Evolutionary conservation across 1,284 basidiomycete genomes (phyloP).

Genomic region (Tylopilus sp.): DNA sequence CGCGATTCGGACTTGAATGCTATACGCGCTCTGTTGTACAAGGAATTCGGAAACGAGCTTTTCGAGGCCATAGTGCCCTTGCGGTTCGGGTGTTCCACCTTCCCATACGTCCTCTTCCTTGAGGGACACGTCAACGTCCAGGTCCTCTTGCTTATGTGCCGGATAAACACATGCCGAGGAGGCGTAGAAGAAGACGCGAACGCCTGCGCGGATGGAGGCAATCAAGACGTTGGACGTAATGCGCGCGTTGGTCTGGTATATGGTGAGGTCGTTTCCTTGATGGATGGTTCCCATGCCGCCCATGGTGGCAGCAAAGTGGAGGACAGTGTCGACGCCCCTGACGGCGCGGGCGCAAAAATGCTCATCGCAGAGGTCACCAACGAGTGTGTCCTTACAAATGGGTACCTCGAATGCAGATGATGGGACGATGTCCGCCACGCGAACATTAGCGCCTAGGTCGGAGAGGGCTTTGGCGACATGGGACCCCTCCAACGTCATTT

Average conservation of each 20-base stretch:
- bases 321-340: conserved; percentile 40
- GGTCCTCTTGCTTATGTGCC: conserved; percentile 37
- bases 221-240: conserved; percentile 49
- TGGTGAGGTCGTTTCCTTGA: conserved; percentile 43
- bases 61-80: conserved; percentile 58
- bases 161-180: conserved; percentile 62
- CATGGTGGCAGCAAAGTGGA: conserved; percentile 60
- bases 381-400: conserved; percentile 37
- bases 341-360: conserved; percentile 39
- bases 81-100: conserved; percentile 39
- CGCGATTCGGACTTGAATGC: conserved; percentile 45
- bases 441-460: conserved; percentile 35
- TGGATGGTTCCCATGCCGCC: conserved; percentile 63
- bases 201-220: conserved; percentile 38
- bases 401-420: conserved; percentile 26
- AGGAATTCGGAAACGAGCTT: conserved; percentile 52
- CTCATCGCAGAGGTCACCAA: conserved; percentile 47
- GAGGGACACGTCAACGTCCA: conserved; percentile 40
- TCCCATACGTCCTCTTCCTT: conserved; percentile 44
- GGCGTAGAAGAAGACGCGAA: conserved; percentile 49
- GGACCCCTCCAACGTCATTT: conserved; percentile 41
- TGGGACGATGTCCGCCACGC: conserved; percentile 42
- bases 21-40: conserved; percentile 32
- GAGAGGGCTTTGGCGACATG: conserved; percentile 44
- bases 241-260: conserved; percentile 47